Evolutionary conservation across 2,329 filamentous ascomycete species (phyloP).

Genomic region (Nigrograna mackinnonii): DNA sequence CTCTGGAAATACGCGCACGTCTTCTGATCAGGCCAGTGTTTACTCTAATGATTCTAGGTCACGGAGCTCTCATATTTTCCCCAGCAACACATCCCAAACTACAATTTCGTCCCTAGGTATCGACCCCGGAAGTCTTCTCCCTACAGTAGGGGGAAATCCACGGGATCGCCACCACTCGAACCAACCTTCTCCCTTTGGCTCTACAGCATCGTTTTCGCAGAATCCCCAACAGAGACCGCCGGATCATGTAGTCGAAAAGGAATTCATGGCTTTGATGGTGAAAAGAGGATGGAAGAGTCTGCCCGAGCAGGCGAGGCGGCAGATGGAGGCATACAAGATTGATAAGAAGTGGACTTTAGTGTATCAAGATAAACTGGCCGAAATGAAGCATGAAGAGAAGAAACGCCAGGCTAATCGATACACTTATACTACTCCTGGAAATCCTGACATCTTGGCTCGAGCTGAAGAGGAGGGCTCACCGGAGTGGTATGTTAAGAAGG

Average conservation of each 20-base stretch:
- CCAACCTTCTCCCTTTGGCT: slow-evolving; percentile 51
- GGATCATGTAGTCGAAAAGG: slow-evolving; percentile 82
- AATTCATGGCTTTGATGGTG: slow-evolving; percentile 93
- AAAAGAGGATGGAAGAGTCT: slow-evolving; percentile 97
- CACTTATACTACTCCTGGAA: slow-evolving; percentile 63
- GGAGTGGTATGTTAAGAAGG: slow-evolving; percentile 96
- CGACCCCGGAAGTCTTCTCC: slow-evolving; percentile 42
- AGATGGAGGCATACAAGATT: slow-evolving; percentile 95
- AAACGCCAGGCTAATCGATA: slow-evolving; percentile 73
- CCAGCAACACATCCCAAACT: slow-evolving; percentile 63
- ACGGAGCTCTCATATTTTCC: slow-evolving; percentile 52
- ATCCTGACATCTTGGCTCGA: slow-evolving; percentile 69
- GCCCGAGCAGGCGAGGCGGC: slow-evolving; percentile 88
- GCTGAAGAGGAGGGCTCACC: slow-evolving; percentile 95
- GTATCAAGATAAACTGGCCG: slow-evolving; percentile 90
- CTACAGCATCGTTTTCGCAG: slow-evolving; percentile 53
- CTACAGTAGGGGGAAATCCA: slow-evolving; percentile 41
- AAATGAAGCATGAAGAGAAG: slow-evolving; percentile 94
- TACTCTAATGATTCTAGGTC: slow-evolving; percentile 65
- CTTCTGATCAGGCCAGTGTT: slow-evolving; percentile 68
- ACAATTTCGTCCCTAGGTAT: slow-evolving; percentile 50
- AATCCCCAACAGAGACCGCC: slow-evolving; percentile 70
- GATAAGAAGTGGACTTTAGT: slow-evolving; percentile 98
- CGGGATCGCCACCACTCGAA: slow-evolving; percentile 48
- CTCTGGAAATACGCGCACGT: slow-evolving; percentile 58